phyloP scores from a whole-genome alignment of 208 protist genomes.

The Crithidia brevicula region DNA sequence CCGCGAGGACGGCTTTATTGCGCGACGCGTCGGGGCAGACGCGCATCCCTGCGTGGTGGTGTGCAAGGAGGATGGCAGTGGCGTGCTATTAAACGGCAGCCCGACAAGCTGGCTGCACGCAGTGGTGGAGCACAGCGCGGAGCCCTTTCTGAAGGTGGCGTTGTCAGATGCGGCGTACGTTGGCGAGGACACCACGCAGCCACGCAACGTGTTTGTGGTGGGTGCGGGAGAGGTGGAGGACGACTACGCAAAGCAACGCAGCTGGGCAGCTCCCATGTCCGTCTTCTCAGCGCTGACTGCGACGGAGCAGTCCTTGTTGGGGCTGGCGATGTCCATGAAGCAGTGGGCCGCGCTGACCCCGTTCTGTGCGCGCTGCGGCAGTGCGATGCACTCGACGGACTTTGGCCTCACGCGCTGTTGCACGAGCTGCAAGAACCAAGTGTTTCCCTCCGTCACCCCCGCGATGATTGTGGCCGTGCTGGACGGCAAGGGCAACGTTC shows the following conservation, averaged over 20 bases:
- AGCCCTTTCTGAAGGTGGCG: conserved; percentile 18
- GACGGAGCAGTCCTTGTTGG: conserved; percentile 31
- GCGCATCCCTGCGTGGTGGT: conserved; percentile 37
- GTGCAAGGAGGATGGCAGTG: conserved; percentile 28
- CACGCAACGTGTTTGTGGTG: conserved; percentile 36
- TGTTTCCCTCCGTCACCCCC: conserved; percentile 39
- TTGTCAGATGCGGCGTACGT: conserved; percentile 28
- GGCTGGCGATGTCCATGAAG: conserved; percentile 41
- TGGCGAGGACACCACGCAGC: conserved; percentile 28
- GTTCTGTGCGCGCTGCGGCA: conserved; percentile 46
- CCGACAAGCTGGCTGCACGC: conserved; percentile 36
- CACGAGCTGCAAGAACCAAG: conserved; percentile 27
- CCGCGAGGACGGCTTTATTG: conserved; percentile 27
- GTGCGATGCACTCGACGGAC: conserved; percentile 15
- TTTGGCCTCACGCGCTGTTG: conserved; percentile 27
- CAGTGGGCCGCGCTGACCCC: conserved; percentile 32
- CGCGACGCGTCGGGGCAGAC: conserved; percentile 8
- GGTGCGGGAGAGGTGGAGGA: conserved; percentile 5
- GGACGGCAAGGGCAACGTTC: conserved; percentile 46
- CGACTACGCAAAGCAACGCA: conserved; percentile 4
- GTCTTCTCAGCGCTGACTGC: conserved; percentile 18
- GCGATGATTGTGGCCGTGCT: conserved; percentile 58
- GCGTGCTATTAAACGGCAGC: conserved; percentile 24
- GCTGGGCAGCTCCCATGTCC: conserved; percentile 14
- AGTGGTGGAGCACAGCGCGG: not conserved